Base-by-base conservation (phyloP, 352 stramenopile genomes). In the Blastocystis sp. region DNA sequence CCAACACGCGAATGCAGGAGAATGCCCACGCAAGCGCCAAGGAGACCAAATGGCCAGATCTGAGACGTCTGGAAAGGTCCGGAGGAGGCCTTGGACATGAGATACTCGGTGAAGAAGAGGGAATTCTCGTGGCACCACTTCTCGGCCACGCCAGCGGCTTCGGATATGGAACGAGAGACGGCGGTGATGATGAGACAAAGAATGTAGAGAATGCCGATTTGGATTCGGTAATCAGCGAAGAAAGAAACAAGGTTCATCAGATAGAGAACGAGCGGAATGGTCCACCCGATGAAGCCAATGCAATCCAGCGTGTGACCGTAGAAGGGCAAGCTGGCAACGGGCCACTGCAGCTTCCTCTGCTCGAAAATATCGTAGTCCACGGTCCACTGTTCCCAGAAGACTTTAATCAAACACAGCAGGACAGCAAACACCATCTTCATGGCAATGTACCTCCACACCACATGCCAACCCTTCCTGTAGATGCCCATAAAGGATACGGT, bases 251-350 rank as follows among this genome's bases (percentile, higher is more conserved):
- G 60, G 48, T 54, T 54, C 45, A 84, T 28, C 7, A 84, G 24
- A 68, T 84, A 84, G 14, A 84, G 38, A 19, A 84, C 3, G 14
- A 84, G 57, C 45, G 74, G 48, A 57, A 57, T 57, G 48, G 34
- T 63, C 64, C 64, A 88, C 17, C 78, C 62, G 34, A 76, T 76
- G 24, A 88, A 66, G 40, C 78, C 78, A 65, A 88, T 88, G 48
- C 64, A 76, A 19, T 88, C 78, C 38, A 88, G 45, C 21, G 62
- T 78, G 19, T 79, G 11, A 45, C 64, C 62, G 17, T 24, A 76
- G 66, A 79, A 88, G 17, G 78, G 78, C 9, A 88, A 28, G 42
- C 28, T 38, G 14, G 66, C 64, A 14, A 79, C 34, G 21, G 78
- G 78, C 34, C 24, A 76, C 43, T 76, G 64, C 45, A 88, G 40